Conservation (phyloP, 805 yeast genomes). For the Wickerhamiella bombiphila region DNA sequence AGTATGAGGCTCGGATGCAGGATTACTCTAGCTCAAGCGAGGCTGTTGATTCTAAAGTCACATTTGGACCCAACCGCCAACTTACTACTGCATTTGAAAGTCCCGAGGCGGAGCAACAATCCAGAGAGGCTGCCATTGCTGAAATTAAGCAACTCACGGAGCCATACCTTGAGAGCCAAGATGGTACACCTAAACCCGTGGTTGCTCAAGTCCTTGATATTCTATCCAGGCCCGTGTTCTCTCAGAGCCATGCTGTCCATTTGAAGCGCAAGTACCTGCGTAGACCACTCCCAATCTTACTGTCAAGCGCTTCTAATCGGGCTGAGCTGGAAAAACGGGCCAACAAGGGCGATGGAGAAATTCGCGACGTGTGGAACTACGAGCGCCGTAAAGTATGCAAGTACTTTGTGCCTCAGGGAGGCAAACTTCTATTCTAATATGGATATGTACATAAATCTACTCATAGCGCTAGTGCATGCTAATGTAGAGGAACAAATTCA, state of each 20-base stretch:
- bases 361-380: constrained; percentile 48
- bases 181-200: constrained; percentile 26
- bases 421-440: constrained; percentile 15
- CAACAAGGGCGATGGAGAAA: constrained; percentile 36
- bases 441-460: constrained; percentile 5
- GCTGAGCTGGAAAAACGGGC: constrained; percentile 22
- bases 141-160: constrained; percentile 15
- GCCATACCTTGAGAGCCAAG: constrained; percentile 7
- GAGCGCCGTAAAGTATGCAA: constrained; percentile 36
- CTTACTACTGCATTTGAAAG: constrained; percentile 11
- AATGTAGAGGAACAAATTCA: background rate
- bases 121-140: constrained; percentile 6
- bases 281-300: constrained; percentile 38
- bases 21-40: constrained; percentile 25
- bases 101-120: constrained; percentile 2
- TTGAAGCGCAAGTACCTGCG: constrained; percentile 40
- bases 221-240: constrained; percentile 28
- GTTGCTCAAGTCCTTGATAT: constrained; percentile 28
- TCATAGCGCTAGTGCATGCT: background rate
- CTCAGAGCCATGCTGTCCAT: constrained; percentile 24
- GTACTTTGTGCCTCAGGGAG: constrained; percentile 25
- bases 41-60: constrained; percentile 21
- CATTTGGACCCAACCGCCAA: constrained; percentile 27
- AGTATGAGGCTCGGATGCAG: constrained; percentile 24
- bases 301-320: constrained; percentile 24